phyloP scores from a whole-genome alignment of 2,329 filamentous ascomycete genomes.

The Bipolaris sorokiniana region DNA sequence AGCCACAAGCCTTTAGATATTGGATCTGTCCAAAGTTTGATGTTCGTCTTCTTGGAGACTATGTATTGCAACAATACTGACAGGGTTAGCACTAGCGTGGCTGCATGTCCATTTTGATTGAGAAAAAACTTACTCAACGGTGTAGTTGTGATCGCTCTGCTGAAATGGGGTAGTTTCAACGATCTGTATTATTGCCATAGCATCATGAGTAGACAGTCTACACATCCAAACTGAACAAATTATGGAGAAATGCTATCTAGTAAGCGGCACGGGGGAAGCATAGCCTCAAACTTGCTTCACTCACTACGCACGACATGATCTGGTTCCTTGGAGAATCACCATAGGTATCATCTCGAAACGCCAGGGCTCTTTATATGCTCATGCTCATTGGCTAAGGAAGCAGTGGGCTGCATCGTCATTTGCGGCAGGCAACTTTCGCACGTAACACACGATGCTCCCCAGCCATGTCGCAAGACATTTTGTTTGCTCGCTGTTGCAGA shows the following conservation, averaged over 20 bases:
- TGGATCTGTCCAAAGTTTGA: slow-evolving; percentile 42
- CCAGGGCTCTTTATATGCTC: background rate
- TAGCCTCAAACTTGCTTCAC: background rate
- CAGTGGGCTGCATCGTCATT: background rate
- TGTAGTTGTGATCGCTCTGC: background rate
- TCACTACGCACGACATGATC: background rate
- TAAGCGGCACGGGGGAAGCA: background rate
- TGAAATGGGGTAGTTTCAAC: background rate
- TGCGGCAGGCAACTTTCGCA: too few relatives aligned
- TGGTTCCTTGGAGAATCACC: background rate
- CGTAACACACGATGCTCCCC: too few relatives aligned
- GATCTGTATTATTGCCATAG: slow-evolving; percentile 10
- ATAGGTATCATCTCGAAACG: background rate
- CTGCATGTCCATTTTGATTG: too few relatives aligned
- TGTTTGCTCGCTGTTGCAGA: too few relatives aligned
- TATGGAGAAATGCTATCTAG: background rate
- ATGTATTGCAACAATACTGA: slow-evolving; percentile 49
- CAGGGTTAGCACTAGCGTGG: slow-evolving; percentile 7
- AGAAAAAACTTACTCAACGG: background rate
- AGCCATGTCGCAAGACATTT: too few relatives aligned
- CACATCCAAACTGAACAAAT: background rate
- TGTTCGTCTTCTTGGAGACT: slow-evolving; percentile 40
- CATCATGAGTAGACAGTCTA: background rate
- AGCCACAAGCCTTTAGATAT: slow-evolving; percentile 40
- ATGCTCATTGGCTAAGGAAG: slow-evolving; percentile 3